Evolutionary conservation across 2,329 filamentous ascomycete species (phyloP).

Genomic region (Colletotrichum sidae): DNA sequence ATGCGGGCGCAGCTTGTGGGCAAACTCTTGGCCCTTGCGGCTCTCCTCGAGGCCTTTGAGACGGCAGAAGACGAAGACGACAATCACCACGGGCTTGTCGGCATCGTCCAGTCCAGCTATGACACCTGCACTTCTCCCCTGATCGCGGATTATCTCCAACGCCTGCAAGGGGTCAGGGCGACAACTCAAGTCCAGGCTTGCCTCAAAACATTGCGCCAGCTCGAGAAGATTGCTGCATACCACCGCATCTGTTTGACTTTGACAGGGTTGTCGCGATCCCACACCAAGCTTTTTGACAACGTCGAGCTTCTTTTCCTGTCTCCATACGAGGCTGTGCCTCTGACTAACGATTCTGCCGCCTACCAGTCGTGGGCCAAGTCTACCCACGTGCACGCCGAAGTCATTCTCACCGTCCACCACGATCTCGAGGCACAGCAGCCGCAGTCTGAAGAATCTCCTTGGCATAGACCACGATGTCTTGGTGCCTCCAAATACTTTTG

Average conservation of each 20-base stretch:
- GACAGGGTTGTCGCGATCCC: constrained; percentile 16
- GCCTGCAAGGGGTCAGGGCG: constrained; percentile 25
- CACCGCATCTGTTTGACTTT: constrained; percentile 32
- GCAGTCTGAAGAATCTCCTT: background rate
- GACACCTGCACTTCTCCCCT: constrained; percentile 20
- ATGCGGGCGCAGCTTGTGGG: constrained; percentile 21
- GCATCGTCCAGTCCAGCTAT: constrained; percentile 30
- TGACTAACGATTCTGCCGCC: constrained; percentile 21
- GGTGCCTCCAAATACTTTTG: constrained; percentile 39
- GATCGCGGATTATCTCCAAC: constrained; percentile 27
- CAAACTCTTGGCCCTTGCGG: constrained; percentile 20
- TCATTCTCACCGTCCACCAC: constrained; percentile 35
- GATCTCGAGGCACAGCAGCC: constrained; percentile 21
- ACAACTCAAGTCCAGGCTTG: constrained; percentile 37
- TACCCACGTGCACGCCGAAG: constrained; percentile 37
- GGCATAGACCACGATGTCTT: constrained; percentile 32
- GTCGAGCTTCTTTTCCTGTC: constrained; percentile 30
- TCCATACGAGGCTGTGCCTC: constrained; percentile 34
- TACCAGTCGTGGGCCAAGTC: constrained; percentile 37
- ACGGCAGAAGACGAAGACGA: background rate
- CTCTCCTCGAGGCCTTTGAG: constrained; percentile 32
- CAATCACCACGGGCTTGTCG: constrained; percentile 23
- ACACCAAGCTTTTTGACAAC: constrained; percentile 19
- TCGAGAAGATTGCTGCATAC: constrained; percentile 38
- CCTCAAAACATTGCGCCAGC: constrained; percentile 37